These are phyloP conservation scores for Epichloe gansuensis DNA, from an alignment of 2,329 filamentous ascomycete genomes.

Conservation along the genomic window DNA sequence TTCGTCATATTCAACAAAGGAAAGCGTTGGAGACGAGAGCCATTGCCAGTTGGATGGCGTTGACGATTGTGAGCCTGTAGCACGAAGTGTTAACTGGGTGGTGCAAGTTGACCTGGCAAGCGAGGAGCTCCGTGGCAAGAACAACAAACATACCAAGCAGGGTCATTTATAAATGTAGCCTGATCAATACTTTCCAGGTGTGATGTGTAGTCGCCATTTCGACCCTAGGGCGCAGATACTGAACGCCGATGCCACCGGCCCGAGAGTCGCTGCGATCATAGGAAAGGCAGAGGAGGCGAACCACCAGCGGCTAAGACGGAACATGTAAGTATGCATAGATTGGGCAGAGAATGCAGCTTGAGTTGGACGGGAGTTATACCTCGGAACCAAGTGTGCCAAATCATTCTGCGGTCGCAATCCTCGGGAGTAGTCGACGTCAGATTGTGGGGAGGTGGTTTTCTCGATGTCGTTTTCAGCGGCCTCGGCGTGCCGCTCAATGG, in stretches of 20 bases:
- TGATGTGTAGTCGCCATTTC: conserved; percentile 56
- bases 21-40: conserved; percentile 72
- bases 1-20: conserved; percentile 80
- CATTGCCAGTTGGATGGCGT: conserved; percentile 63
- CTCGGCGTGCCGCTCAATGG: conserved; percentile 23
- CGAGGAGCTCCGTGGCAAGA: background rate
- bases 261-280: conserved; percentile 71
- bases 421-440: background rate
- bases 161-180: conserved; percentile 49
- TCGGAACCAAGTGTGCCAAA: conserved; percentile 31
- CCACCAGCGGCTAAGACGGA: conserved; percentile 45
- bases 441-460: background rate
- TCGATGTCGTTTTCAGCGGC: conserved; percentile 15
- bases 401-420: conserved; percentile 24
- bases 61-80: conserved; percentile 59
- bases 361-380: conserved; percentile 17
- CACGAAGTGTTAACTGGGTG: background rate
- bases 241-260: conserved; percentile 77
- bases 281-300: conserved; percentile 55
- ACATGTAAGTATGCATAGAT: background rate
- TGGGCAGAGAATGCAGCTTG: background rate
- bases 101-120: background rate
- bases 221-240: conserved; percentile 78
- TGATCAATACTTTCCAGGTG: conserved; percentile 31
- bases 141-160: conserved; percentile 46